These are phyloP conservation scores for Dactylellina parvicollis DNA, from an alignment of 2,329 filamentous ascomycete genomes.

Conservation along the genomic window DNA sequence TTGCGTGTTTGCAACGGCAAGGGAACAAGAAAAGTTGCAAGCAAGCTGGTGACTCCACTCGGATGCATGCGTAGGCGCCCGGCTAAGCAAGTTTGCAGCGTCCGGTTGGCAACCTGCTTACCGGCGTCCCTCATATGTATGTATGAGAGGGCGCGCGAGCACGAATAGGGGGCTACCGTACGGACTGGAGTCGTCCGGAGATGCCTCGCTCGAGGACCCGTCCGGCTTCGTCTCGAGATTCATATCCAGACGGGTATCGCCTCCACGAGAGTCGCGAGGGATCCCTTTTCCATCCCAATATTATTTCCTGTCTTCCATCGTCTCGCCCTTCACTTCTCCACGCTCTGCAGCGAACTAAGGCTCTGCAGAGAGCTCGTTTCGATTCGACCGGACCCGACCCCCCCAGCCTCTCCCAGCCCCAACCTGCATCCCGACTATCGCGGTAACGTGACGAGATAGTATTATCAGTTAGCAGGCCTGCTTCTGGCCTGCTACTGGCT, in stretches of 20 bases:
- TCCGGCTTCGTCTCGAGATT: slow-evolving; percentile 51
- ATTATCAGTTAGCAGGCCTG: slow-evolving; percentile 20
- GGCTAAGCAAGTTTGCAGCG: slow-evolving; percentile 27
- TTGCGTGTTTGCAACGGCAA: slow-evolving; percentile 6
- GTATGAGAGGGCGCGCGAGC: slow-evolving; percentile 34
- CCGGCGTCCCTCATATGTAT: slow-evolving; percentile 19
- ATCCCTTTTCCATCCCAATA: slow-evolving; percentile 25
- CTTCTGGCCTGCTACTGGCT: slow-evolving; percentile 21
- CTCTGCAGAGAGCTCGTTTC: slow-evolving; percentile 42
- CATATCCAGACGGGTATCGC: slow-evolving; percentile 49
- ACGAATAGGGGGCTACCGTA: slow-evolving; percentile 45
- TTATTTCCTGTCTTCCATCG: slow-evolving; percentile 32
- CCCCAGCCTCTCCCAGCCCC: slow-evolving; percentile 11
- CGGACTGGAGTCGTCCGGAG: slow-evolving; percentile 17
- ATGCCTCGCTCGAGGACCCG: neutral
- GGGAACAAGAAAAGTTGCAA: slow-evolving; percentile 26
- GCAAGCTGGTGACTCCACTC: slow-evolving; percentile 46
- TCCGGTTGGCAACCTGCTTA: slow-evolving; percentile 12
- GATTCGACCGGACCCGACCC: slow-evolving; percentile 30
- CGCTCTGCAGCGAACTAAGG: slow-evolving; percentile 24
- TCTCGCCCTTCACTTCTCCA: slow-evolving; percentile 20
- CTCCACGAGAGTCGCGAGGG: slow-evolving; percentile 25
- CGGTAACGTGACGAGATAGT: slow-evolving; percentile 47
- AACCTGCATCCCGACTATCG: slow-evolving; percentile 11
- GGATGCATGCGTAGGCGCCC: slow-evolving; percentile 45